These are phyloP conservation scores for Yamadazyma buinensis DNA, from an alignment of 1,139 yeast genomes.

Conservation along the genomic window DNA sequence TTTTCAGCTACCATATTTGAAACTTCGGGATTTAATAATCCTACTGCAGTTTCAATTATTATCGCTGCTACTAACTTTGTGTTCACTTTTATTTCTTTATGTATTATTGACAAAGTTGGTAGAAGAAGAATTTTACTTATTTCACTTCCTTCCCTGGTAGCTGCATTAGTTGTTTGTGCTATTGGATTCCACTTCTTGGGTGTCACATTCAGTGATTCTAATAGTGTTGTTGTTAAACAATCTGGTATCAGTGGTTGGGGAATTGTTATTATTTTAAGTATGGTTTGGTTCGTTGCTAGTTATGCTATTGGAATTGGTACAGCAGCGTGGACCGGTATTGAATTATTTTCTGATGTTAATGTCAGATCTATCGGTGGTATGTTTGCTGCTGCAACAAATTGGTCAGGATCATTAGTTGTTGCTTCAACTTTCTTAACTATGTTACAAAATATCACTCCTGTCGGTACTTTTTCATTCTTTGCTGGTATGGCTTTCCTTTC, in stretches of 20 bases:
- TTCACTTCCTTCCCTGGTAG: slow-evolving; percentile 78
- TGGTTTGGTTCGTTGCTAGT: slow-evolving; percentile 83
- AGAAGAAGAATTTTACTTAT: slow-evolving; percentile 73
- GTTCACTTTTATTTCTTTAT: slow-evolving; percentile 77
- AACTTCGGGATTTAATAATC: slow-evolving; percentile 78
- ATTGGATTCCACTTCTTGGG: slow-evolving; percentile 84
- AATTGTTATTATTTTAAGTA: slow-evolving; percentile 73
- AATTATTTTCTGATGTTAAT: slow-evolving; percentile 79
- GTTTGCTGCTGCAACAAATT: slow-evolving; percentile 88
- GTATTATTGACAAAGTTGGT: slow-evolving; percentile 81
- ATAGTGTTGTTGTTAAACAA: slow-evolving; percentile 37
- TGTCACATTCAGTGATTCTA: slow-evolving; percentile 48
- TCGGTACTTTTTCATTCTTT: slow-evolving; percentile 89
- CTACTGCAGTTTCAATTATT: slow-evolving; percentile 91
- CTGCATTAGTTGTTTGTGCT: slow-evolving; percentile 73
- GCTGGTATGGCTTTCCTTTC: slow-evolving; percentile 77
- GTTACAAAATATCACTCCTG: slow-evolving; percentile 89
- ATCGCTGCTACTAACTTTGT: slow-evolving; percentile 91
- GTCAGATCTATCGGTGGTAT: slow-evolving; percentile 93
- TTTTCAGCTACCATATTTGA: slow-evolving; percentile 87
- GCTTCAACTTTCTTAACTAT: slow-evolving; percentile 90
- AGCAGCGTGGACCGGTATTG: slow-evolving; percentile 98
- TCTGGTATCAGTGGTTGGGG: slow-evolving; percentile 78
- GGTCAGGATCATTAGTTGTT: slow-evolving; percentile 92
- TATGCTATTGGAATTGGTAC: slow-evolving; percentile 95